phyloP scores from a whole-genome alignment of 2,329 filamentous ascomycete species.

The Fusarium graminum region DNA sequence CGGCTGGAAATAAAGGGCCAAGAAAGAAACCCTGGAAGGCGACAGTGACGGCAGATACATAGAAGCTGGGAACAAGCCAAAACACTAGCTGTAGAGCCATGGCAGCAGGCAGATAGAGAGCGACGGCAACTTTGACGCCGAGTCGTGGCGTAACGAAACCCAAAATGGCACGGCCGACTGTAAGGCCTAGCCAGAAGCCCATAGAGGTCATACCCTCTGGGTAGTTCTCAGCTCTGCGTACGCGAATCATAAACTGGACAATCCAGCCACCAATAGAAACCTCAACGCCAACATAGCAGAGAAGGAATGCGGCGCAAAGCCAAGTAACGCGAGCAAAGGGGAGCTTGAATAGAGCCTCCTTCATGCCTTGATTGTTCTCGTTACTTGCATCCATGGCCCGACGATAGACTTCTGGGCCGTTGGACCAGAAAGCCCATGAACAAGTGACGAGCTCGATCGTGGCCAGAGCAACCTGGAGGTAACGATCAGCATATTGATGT shows the following conservation, averaged over 20 bases:
- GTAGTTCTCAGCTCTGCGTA: constrained; percentile 76
- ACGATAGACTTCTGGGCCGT: constrained; percentile 67
- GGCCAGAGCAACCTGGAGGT: constrained; percentile 31
- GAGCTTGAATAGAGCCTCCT: constrained; percentile 55
- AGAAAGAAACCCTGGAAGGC: constrained; percentile 82
- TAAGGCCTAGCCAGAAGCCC: constrained; percentile 86
- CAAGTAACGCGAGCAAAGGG: constrained; percentile 70
- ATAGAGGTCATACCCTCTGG: constrained; percentile 80
- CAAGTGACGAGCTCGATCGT: constrained; percentile 52
- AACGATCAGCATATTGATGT: constrained; percentile 54
- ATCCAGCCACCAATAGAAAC: constrained; percentile 86
- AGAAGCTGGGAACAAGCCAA: constrained; percentile 84
- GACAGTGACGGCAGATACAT: constrained; percentile 79
- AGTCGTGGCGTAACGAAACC: constrained; percentile 79
- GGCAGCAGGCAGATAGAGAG: constrained; percentile 71
- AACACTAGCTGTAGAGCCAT: constrained; percentile 79
- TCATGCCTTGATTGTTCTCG: constrained; percentile 39
- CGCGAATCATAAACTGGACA: constrained; percentile 83
- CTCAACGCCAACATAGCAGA: constrained; percentile 82
- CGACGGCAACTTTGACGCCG: constrained; percentile 75
- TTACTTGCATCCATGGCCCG: constrained; percentile 52
- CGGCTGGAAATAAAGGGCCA: constrained; percentile 81
- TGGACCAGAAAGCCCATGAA: constrained; percentile 70
- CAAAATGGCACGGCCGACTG: constrained; percentile 76
- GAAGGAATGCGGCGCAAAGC: constrained; percentile 78